Conservation (phyloP, 129 eudicot genomes). For the sunflower (Helianthus annuus) region HanXRQr2.0-SUNRISE NC_035443.2:1862557-1863056, state of each 20-base stretch:
- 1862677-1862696: no score
- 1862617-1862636: no score
- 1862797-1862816: neutral
- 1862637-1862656: no score
- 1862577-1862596: no score
- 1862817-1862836: conserved; percentile 33
- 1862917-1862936: conserved; percentile 68
- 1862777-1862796: neutral
- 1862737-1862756: no score
- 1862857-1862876: conserved; percentile 94
- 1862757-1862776: no score
- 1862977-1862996: conserved; percentile 90
- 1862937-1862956: conserved; percentile 87
- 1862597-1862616: no score
- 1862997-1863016: conserved; percentile 56
- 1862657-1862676: no score
- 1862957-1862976: conserved; percentile 58
- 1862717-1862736: no score
- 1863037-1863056: conserved; percentile 39
- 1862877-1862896: conserved; percentile 74
- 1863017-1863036: no score
- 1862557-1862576: no score
- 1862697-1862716: no score
- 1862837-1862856: conserved; percentile 83
- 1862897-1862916: conserved; percentile 63